Base-by-base conservation (phyloP, 768 basidiomycete species). In the Auriculariales sp. region DNA sequence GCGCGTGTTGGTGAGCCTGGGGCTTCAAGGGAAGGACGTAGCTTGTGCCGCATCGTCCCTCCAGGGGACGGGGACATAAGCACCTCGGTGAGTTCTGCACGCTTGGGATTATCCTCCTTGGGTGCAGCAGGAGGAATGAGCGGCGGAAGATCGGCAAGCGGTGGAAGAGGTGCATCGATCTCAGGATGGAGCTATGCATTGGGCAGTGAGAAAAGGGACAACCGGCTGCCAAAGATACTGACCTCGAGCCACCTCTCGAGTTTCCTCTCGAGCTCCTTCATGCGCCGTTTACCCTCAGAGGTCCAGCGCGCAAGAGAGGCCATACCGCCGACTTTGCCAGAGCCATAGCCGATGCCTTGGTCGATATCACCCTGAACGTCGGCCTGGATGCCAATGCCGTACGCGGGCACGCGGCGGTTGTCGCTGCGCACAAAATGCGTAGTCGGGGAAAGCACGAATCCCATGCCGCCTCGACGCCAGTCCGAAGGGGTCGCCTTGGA, bases 241-340 rank as follows among this genome's bases (percentile, higher is more conserved):
- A 83, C 86, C 67, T 78, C 64, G 3, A 65, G 61, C 88, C 88
- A 91, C 34, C 64, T 59, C 33, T 74, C 65, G 28, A 91, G 64
- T 58, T 85, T 90, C 15, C 60, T 53, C 24, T 68, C 68, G 54
- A 89, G 72, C 48, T 75, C 67, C 49, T 69, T 64, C 49, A 78
- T 74, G 49, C 88, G 75, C 29, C 64, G 65, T 49, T 85, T 83
- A 31, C 73, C 66, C 36, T 71, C 77, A 27, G 82, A 76, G 2
- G 88, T 88, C 88, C 88, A 91, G 50, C 85, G 76, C 48, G 88
- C 87, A 36, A 91, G 83, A 27, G 87, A 83, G 31, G 85, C 84
- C 82, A 90, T 89, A n/a, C 87, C 85, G 19, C 69, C 69, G n/a
- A 29, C 32, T 24, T 14, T 29, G 17, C 50, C 44, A 29, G 25